Conservation (phyloP, 2,329 filamentous ascomycete genomes). For the Penicillium sp. region DNA sequence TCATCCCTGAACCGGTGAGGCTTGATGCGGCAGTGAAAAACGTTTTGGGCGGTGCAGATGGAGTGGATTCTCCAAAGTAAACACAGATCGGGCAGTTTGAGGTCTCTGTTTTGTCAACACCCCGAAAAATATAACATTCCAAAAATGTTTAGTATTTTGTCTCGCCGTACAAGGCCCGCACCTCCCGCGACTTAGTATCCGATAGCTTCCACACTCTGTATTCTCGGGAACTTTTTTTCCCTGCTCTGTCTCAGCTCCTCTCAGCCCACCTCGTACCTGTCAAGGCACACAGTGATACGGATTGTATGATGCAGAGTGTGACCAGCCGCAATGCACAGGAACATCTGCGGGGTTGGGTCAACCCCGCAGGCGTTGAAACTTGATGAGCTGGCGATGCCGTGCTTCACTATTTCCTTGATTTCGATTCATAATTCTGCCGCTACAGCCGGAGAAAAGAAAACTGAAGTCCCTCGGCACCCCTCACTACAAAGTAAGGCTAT, state of each 20-base stretch:
- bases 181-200: background rate
- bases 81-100: constrained; percentile 24
- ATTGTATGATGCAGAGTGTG: background rate
- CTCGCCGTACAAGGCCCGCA: constrained; percentile 2
- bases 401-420: constrained; percentile 18
- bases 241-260: background rate
- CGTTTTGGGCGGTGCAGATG: constrained; percentile 32
- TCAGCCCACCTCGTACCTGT: background rate
- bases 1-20: constrained; percentile 25
- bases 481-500: background rate
- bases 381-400: constrained; percentile 25
- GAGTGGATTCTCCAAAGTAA: constrained; percentile 15
- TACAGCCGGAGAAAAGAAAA: constrained; percentile 10
- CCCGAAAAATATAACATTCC: background rate
- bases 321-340: constrained; percentile 8
- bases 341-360: constrained; percentile 20
- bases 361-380: constrained; percentile 18
- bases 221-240: background rate
- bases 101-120: constrained; percentile 20
- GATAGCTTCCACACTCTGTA: background rate
- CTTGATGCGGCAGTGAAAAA: constrained; percentile 36
- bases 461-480: background rate
- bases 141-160: background rate
- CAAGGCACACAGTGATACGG: background rate
- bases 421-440: constrained; percentile 6